Percentiles rank a stretch among this genome's conserved stretches.
phyloP scores from a whole-genome alignment of 208 protist genomes.

The Tetramitus jugosus region DNA sequence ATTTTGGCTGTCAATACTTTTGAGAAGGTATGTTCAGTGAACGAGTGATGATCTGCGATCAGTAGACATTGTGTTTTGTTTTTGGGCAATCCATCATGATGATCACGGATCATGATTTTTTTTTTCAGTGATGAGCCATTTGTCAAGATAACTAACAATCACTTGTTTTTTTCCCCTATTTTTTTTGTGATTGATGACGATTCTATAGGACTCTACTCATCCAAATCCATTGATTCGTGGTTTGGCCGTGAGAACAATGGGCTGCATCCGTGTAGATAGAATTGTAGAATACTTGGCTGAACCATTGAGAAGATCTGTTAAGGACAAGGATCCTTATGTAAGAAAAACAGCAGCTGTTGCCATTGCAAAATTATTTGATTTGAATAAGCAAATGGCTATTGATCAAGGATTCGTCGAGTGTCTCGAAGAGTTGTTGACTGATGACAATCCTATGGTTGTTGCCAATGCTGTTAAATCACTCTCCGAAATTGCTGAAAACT shows the following conservation, averaged over 20 bases:
- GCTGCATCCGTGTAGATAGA: constrained; percentile 87
- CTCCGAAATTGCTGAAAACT: constrained; percentile 76
- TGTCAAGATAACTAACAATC: constrained; percentile 19
- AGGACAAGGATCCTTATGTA: constrained; percentile 95
- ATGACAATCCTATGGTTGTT: constrained; percentile 92
- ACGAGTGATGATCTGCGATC: constrained; percentile 14
- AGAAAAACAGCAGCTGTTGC: constrained; percentile 92
- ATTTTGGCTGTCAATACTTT: constrained; percentile 95
- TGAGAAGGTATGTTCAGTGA: constrained; percentile 47
- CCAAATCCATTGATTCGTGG: constrained; percentile 91
- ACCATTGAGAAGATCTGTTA: constrained; percentile 76
- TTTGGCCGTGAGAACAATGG: constrained; percentile 96
- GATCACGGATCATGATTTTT: constrained; percentile 14
- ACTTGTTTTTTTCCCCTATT: too few species aligned
- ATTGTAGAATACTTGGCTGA: constrained; percentile 93
- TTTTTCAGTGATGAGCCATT: neutral
- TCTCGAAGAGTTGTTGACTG: constrained; percentile 76
- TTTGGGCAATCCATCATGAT: constrained; percentile 16
- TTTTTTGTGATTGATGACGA: constrained; percentile 1
- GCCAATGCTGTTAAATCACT: constrained; percentile 88
- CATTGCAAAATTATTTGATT: constrained; percentile 93
- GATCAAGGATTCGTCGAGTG: constrained; percentile 72
- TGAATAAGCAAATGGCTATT: constrained; percentile 70
- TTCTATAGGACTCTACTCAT: constrained; percentile 78
- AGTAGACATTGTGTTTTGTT: too few species aligned